Base-by-base conservation (phyloP, 352 stramenopile genomes). In the Phytophthora litchii region DNA sequence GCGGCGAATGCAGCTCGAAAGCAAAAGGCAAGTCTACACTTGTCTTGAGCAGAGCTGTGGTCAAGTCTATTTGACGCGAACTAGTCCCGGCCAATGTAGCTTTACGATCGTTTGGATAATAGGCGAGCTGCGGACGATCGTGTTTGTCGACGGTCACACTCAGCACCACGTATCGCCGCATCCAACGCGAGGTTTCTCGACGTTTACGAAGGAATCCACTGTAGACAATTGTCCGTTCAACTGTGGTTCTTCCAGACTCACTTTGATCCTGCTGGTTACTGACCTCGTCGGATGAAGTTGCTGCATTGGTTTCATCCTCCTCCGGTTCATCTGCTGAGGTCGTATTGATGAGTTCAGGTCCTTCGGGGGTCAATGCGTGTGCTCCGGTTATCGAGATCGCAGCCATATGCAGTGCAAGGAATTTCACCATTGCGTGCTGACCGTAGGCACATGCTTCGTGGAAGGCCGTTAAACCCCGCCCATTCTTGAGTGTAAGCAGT, bases 1-100 rank as follows among this genome's bases (percentile, higher is more conserved):
- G 70, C 6, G 88, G 87, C n/a, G 88, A 96, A 64, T 97, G 88
- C 31, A 97, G 72, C 64, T 97, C 89, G 40, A 97, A 98, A 3
- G 83, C 62, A 48, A 89, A 92, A 16, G 82, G 67, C n/a, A 87
- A 67, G 31, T 93, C 79, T 41, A 88, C 72, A 59, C 78, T 89
- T 49, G 91, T 92, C 63, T 93, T 92, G 56, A 92, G 83, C 12
- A 94, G 48, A 29, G 86, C 81, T 3, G 70, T 71, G 16, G 64
- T 72, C 40, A 94, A 50, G 31, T 92, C 81, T 17, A 94, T 85
- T 11, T 62, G 59, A 43, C 84, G 83, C 10, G 76, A 72, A 34
- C 71, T 89, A 0, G 54, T 65, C 11, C 29, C 60, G 40, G 60
- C 50, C 2, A 88, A 37, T 6, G 76, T 86, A 3, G 51, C 49